These are phyloP conservation scores for Clarireedia paspali DNA, from an alignment of 2,329 filamentous ascomycete species.

Conservation along the genomic window DNA sequence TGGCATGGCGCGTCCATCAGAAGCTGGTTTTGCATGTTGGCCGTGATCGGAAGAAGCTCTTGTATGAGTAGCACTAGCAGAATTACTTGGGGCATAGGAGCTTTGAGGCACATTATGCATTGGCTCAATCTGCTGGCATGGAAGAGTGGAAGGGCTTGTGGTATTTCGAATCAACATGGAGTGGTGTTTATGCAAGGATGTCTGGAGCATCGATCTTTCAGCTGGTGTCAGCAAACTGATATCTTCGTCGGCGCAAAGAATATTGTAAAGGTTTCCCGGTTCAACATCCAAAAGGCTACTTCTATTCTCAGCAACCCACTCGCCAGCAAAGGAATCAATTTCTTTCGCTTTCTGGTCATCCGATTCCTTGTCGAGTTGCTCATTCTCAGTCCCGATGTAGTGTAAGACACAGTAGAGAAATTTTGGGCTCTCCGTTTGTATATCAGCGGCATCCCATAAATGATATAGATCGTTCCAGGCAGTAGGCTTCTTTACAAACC, in stretches of 20 bases:
- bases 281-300: not conserved
- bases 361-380: not conserved
- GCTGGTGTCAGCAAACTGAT: not conserved
- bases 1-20: not conserved
- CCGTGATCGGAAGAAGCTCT: not conserved
- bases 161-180: not conserved
- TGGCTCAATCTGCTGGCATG: not conserved
- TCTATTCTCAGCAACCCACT: constrained; percentile 12
- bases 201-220: not conserved
- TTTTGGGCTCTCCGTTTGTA: constrained; percentile 21
- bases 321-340: constrained; percentile 15
- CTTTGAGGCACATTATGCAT: not conserved
- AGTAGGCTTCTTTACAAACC: constrained; percentile 8
- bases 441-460: constrained; percentile 30
- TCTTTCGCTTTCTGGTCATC: not conserved
- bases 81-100: not conserved
- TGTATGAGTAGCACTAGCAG: not conserved
- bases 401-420: constrained; percentile 28
- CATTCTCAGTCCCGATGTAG: constrained; percentile 14
- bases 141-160: not conserved
- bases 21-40: not conserved
- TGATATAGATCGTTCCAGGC: constrained; percentile 24
- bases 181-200: not conserved
- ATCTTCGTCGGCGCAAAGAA: constrained; percentile 1
- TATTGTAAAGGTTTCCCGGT: not conserved